A percentile compares a stretch with the other conserved stretches of the same genome.
phyloP scores from a whole-genome alignment of 345 rosid species.

The Eucalyptus decipiens region DNA sequence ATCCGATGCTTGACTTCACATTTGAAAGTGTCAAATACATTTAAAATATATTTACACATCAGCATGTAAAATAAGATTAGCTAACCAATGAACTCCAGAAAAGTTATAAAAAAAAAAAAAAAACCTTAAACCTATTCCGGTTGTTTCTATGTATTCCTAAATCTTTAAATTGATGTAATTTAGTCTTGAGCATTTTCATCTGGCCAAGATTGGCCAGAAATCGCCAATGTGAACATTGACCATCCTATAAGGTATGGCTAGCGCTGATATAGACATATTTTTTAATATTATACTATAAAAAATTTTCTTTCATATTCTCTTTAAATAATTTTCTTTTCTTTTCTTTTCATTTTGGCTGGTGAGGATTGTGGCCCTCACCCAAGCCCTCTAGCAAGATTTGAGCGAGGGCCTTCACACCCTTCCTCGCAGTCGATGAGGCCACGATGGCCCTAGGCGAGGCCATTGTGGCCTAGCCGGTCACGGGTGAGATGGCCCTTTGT shows the following conservation, averaged over 20 bases:
- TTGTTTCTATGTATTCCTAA: no score
- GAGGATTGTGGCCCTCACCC: background rate
- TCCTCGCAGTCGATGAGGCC: background rate
- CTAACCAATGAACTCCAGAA: background rate
- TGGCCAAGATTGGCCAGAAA: fast-evolving
- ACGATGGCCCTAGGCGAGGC: background rate
- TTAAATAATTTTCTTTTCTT: no score
- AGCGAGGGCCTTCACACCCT: background rate
- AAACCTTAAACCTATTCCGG: background rate
- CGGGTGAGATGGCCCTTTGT: background rate
- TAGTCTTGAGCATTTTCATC: no score
- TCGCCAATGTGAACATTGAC: no score
- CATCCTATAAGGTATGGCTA: fast-evolving
- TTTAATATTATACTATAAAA: no score
- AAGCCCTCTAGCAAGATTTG: no score
- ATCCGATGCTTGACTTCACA: background rate
- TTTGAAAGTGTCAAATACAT: background rate
- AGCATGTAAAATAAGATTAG: background rate
- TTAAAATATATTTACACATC: background rate
- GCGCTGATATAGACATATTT: no score
- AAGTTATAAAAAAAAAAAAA: background rate
- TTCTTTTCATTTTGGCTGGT: background rate
- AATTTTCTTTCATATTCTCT: background rate
- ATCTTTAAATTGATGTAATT: no score
- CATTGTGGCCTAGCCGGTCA: background rate